phyloP scores from a whole-genome alignment of 129 eudicot genomes.

The Solidago caesia region DNA sequence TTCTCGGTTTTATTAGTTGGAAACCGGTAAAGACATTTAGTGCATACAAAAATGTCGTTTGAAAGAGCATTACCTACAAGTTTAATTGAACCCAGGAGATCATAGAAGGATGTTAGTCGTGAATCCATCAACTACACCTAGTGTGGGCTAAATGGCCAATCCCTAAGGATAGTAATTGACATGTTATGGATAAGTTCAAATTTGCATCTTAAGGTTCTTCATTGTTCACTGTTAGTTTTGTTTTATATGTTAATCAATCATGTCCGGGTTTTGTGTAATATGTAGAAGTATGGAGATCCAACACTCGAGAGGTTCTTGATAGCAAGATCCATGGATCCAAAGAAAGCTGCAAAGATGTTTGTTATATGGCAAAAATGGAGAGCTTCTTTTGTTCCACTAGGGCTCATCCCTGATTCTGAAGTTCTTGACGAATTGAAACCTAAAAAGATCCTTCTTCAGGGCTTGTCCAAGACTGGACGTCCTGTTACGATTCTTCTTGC shows the following conservation, averaged over 20 bases:
- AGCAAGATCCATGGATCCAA: conserved; percentile 58
- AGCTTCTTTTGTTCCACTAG: conserved; percentile 42
- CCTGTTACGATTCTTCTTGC: conserved; percentile 39
- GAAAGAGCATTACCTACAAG: too few relatives aligned
- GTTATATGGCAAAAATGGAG: conserved; percentile 62
- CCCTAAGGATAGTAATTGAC: too few relatives aligned
- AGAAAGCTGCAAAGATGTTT: conserved; percentile 59
- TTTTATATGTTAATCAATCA: not conserved
- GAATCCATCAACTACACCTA: too few relatives aligned
- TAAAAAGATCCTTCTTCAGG: conserved; percentile 45
- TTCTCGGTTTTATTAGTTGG: too few relatives aligned
- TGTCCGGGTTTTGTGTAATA: not conserved
- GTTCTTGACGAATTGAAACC: conserved; percentile 41
- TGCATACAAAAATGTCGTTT: too few relatives aligned
- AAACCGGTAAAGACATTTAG: too few relatives aligned
- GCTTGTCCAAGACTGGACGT: conserved; percentile 32
- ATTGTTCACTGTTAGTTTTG: too few relatives aligned
- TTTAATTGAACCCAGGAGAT: too few relatives aligned
- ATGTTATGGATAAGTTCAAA: too few relatives aligned
- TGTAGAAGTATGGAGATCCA: conserved; percentile 40
- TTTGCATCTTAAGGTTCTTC: too few relatives aligned
- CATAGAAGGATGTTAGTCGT: too few relatives aligned
- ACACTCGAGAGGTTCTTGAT: conserved; percentile 53
- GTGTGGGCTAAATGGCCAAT: too few relatives aligned
- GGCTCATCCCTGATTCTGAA: conserved; percentile 46